Percentiles rank a stretch among this genome's conserved stretches.
phyloP scores from a whole-genome alignment of 495 filamentous ascomycete genomes.

The Trichoderma parareesei region DNA sequence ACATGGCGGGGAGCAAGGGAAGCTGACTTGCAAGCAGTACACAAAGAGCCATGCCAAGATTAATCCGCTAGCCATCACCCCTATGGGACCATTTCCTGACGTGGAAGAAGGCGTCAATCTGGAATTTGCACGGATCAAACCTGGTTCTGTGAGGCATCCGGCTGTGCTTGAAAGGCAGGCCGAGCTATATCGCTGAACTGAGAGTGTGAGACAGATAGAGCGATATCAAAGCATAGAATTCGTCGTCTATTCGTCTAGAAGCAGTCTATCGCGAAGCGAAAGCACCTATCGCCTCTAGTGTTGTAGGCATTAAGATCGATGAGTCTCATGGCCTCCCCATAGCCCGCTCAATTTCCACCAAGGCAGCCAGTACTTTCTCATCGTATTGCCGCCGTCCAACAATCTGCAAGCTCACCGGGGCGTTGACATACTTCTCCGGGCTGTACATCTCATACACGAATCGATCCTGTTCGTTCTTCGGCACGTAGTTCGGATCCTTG shows the following conservation, averaged over 20 bases:
- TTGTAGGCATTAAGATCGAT: no score
- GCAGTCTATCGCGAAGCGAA: no score
- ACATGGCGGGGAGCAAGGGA: not conserved
- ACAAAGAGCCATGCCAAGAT: slow-evolving; percentile 45
- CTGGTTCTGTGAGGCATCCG: not conserved
- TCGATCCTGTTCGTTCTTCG: slow-evolving; percentile 23
- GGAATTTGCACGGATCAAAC: not conserved
- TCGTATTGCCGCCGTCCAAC: slow-evolving; percentile 33
- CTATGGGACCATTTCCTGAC: slow-evolving; percentile 57
- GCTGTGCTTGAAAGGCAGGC: not conserved
- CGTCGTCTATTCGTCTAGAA: not conserved
- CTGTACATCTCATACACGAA: slow-evolving; percentile 23
- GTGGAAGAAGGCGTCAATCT: slow-evolving; percentile 31
- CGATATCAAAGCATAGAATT: not conserved
- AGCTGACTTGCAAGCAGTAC: slow-evolving; percentile 28
- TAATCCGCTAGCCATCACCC: slow-evolving; percentile 49
- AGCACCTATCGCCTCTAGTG: no score
- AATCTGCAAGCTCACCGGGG: slow-evolving; percentile 45
- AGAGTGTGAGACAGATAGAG: not conserved
- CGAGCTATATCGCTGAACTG: not conserved
- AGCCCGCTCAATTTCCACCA: slow-evolving; percentile 15
- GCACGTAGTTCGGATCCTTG: slow-evolving; percentile 33
- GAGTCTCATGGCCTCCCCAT: slow-evolving; percentile 3
- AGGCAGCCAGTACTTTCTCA: slow-evolving; percentile 25
- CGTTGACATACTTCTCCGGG: slow-evolving; percentile 22